Base-by-base conservation (phyloP, 805 yeast species). In the Suhomyces pyralidae region DNA sequence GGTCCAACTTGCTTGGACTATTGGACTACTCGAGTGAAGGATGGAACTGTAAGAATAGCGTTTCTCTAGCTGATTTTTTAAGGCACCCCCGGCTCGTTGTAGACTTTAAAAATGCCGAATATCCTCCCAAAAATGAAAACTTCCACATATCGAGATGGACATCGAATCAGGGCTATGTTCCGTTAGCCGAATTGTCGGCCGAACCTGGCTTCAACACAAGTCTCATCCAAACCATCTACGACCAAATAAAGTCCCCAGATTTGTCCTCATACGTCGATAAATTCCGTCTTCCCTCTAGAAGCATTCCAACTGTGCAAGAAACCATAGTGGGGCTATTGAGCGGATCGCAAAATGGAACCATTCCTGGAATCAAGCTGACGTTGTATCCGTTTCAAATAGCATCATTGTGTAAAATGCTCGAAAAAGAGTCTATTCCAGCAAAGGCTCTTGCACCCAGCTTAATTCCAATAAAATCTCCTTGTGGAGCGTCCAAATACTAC, bases 351-450 rank as follows among this genome's bases (percentile, higher is more conserved):
- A 9, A 2, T 26, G 40, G 51, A 2, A n/a, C 5, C 12, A 38
- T 55, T 3, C 24, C 55, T 1, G 90, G 89, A 0, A 68, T 86
- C 48, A 73, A 67, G 44, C 77, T 86, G 17, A 52, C 58, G 0
- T 67, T 86, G 10, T 85, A 84, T 60, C 73, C 75, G 3, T 86
- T 83, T 58, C 91, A 86, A 62, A 63, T 76, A n/a, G 75, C 80
- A 48, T 83, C 90, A 0, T 73, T 85, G 6, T 74, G 79, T 2
- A 81, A 79, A 57, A 85, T 86, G 90, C 64, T 77, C 26, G 79
- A 76, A 49, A 77, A 73, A 57, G 91, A 86, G 59, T 56, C 76
- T 0, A 40, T 55, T 1, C 67, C 75, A 7, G 51, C 53, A n/a
- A 62, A 57, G 34, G 62, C 63, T 5, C 48, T 69, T 12, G 67